Evolutionary conservation across 2,329 filamentous ascomycete species (phyloP), one percentile per base, ranked within the genome.

Genomic region (Septoria petroselini): DNA sequence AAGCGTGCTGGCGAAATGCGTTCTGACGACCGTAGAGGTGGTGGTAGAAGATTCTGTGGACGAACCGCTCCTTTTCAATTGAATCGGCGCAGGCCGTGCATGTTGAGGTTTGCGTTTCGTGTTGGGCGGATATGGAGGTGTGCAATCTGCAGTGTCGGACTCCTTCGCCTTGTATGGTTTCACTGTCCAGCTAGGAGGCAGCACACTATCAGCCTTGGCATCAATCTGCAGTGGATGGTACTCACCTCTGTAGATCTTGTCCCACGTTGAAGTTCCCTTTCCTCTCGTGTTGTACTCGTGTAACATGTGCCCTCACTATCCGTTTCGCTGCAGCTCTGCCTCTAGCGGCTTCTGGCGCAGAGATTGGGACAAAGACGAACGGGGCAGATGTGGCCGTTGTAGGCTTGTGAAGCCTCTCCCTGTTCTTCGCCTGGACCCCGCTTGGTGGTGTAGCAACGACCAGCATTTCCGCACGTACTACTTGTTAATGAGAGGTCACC

Each of bases 231-330:
- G 2, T 3, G 4, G 9, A 17, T 4, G 17, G 21, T 12, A 27
- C 40, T 12, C 27, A 44, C 41, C 19, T 44, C 18, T 44, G 41
- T 29, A 44, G 9, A 29, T 35, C 30, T 18, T 44, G 41, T n/a
- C 41, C 41, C n/a, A 44, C 30, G n/a, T n/a, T 44, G 41, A 44
- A 44, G 5, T 44, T 35, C 11, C 41, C 41, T 34, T 44, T 44
- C 19, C 17, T 44, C 30, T 44, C 41, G 18, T 44, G 41, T 7
- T 44, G 41, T n/a, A 44, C 41, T 2, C 41, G 41, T 18, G 41
- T 44, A 4, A 44, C 41, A 34, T 44, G 41, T 23, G 41, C 41
- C 12, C 41, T 33, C 15, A 44, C 41, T n/a, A 44, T 34, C 17
- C 30, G 17, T 35, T 35, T 44, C 7, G 41, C 41, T 1, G 41